Conservation (phyloP, 495 filamentous ascomycete genomes). For the Letharia columbiana region DNA sequence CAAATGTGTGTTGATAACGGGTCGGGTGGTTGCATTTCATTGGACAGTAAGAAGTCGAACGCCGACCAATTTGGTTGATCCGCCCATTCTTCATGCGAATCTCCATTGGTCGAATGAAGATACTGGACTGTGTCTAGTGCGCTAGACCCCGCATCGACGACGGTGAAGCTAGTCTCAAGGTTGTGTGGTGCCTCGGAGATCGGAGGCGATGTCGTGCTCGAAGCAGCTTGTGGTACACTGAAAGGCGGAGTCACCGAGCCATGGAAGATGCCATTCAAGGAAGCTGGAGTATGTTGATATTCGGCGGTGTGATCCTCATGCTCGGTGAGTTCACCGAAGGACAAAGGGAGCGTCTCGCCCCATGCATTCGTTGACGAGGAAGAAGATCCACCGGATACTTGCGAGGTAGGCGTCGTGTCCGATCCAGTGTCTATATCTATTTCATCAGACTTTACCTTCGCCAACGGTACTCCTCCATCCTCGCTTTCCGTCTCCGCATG, state of each 20-base stretch:
- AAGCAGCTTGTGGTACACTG: neutral
- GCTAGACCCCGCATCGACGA: neutral
- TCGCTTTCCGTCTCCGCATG: conserved; percentile 16
- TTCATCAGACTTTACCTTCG: conserved; percentile 13
- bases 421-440: conserved; percentile 12
- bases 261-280: neutral
- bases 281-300: neutral
- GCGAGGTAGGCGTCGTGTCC: conserved; percentile 12
- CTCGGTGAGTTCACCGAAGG: neutral
- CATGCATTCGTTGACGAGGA: neutral
- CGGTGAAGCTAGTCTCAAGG: neutral
- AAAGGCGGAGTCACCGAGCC: neutral
- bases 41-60: neutral
- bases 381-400: conserved; percentile 3
- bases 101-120: neutral
- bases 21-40: neutral
- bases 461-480: conserved; percentile 14
- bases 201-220: neutral
- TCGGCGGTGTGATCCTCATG: neutral
- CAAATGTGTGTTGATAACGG: neutral
- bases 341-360: neutral
- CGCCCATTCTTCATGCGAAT: neutral
- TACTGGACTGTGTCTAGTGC: neutral
- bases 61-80: neutral
- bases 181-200: neutral